phyloP scores from a whole-genome alignment of 1,284 basidiomycete species.

The Amanita bisporigera region DNA sequence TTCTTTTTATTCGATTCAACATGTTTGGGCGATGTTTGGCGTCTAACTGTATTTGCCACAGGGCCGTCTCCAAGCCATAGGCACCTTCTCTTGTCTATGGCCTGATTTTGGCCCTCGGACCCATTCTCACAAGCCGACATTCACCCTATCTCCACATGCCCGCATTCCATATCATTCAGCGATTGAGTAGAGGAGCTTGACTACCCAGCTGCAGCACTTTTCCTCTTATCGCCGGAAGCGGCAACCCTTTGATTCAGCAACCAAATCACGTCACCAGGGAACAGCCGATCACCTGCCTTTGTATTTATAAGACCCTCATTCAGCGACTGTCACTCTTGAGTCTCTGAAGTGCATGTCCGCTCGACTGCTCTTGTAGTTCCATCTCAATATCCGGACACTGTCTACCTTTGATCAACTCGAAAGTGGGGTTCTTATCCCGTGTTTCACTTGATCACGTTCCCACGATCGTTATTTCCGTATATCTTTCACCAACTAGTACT shows the following conservation, averaged over 20 bases:
- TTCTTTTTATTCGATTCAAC: conserved; percentile 52
- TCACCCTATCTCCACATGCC: background rate
- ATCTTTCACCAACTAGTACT: background rate
- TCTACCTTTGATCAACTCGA: no score
- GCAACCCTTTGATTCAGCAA: conserved; percentile 37
- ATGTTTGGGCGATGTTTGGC: conserved; percentile 51
- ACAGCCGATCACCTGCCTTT: conserved; percentile 13
- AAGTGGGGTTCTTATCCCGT: background rate
- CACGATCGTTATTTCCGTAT: background rate
- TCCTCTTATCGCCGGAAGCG: conserved; percentile 28
- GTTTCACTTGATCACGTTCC: background rate
- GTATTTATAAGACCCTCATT: background rate
- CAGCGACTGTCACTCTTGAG: background rate
- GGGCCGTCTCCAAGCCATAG: conserved; percentile 11
- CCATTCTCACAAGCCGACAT: background rate
- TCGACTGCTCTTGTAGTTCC: background rate
- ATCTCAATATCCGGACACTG: background rate
- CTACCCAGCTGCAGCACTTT: background rate
- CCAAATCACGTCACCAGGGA: conserved; percentile 45
- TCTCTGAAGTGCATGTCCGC: background rate
- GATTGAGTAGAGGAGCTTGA: background rate
- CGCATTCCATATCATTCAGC: background rate
- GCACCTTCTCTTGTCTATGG: background rate
- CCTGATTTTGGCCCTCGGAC: background rate
- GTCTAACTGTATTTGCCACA: conserved; percentile 40